Base-by-base conservation (phyloP, 352 stramenopile genomes). In the Peronospora destructor region DNA sequence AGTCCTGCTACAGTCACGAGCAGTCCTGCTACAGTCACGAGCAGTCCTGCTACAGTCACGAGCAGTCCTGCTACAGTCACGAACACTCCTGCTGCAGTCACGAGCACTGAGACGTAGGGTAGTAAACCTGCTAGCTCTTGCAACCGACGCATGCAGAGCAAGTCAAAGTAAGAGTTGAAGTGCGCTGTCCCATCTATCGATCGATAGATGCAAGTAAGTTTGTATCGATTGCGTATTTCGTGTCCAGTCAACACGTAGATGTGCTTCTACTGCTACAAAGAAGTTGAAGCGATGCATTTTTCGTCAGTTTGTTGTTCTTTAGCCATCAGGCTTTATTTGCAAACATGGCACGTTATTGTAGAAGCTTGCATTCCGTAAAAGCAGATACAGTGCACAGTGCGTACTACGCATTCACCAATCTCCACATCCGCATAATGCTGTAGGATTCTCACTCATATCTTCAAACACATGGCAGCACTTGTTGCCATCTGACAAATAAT, bases 71-170 rank as follows among this genome's bases (percentile, higher is more conserved):
- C 30, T 9, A 13, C 33, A 10, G 33, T 21, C 37, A 47, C n/a
- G n/a, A n/a, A n/a, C n/a, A n/a, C n/a, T 5, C 43, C 36, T 28
- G 30, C 30, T 9, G 11, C 33, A 10, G 33, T 21, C 37, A 47
- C 41, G 6, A 23, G 30, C 12, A 35, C 45, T 9, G 52, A 32
- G 12, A 21, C 19, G 19, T 3, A 21, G 19, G 19, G 19, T 21
- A 21, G 19, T 21, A 21, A 21, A 21, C 35, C 39, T 42, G 28
- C 39, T 36, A 33, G 53, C 33, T 44, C 26, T 13, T 61, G 40
- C 48, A 51, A 53, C 28, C 46, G 53, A 16, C 53, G 53, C 11
- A 21, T 61, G 26, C 53, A 46, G 11, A 46, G 39, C 29, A 52
- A 38, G 12, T 19, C 17, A n/a, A 13, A 46, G 46, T 29, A n/a